Evolutionary conservation across 257 asterid species (phyloP), one percentile per base, ranked within the genome.

Genomic region (Salvia rosmarinus): DNA sequence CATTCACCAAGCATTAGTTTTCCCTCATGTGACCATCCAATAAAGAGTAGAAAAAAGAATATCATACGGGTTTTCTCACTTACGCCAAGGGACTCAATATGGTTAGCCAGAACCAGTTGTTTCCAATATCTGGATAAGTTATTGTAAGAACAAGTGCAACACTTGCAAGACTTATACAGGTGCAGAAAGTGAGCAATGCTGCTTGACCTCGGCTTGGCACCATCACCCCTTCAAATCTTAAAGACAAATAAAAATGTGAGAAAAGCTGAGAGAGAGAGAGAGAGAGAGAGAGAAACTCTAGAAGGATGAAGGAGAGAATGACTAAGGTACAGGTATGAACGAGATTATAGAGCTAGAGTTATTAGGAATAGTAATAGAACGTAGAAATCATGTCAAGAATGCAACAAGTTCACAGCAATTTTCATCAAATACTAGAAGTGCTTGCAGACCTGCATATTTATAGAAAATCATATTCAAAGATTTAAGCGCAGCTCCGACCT

Each of bases 121-220:
- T 94, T 74, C 99, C 99, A 3, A 88, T 3, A 23, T 89, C 96
- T 0, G 97, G 99, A 73, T 79, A 78, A n/a, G 97, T 90, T 60
- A 94, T 94, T 25, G 98, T 93, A 51, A 93, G 93, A 71, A 93
- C 98, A 58, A 93, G 97, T 62, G 90, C 95, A 7, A 90, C 93
- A 68, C 98, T 93, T 56, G 86, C 98, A 62, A 93, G 92, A 61
- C 98, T 93, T 79, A 94, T 82, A 75, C 95, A 86, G 50, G 99
- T 94, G 84, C 97, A 94, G 79, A 94, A 88, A 30, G 96, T 89
- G 14, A 94, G 88, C 74, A 94, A 78, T 34, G 97, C 97, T 58
- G 99, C 96, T 84, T 94, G 97, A 67, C 96, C 96, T 35, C 97
- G 86, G 83, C 87, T 94, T 30, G 99, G 99, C 68, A 81, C 89